phyloP scores from a whole-genome alignment of 2,329 filamentous ascomycete species.

The Sclerotinia nivalis region DNA sequence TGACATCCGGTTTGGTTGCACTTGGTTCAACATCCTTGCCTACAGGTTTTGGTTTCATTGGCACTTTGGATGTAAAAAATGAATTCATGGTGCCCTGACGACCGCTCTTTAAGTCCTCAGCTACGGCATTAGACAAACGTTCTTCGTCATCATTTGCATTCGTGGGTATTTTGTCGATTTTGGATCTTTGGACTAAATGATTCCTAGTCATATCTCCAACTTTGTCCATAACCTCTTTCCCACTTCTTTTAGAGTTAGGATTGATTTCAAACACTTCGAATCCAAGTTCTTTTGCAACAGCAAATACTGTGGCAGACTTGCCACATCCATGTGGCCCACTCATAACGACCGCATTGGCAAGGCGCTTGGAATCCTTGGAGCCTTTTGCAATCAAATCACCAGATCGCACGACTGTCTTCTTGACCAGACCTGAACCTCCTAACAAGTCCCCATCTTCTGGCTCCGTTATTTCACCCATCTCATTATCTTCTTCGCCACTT shows the following conservation, averaged over 20 bases:
- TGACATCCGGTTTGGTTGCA: constrained; percentile 32
- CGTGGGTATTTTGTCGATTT: constrained; percentile 38
- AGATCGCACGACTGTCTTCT: constrained; percentile 57
- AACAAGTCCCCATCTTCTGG: constrained; percentile 50
- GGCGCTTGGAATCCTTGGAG: constrained; percentile 49
- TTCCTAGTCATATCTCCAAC: constrained; percentile 98
- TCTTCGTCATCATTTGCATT: constrained; percentile 42
- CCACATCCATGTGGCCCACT: constrained; percentile 89
- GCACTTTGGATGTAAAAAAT: constrained; percentile 68
- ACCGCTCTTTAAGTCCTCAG: constrained; percentile 62
- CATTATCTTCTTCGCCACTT: constrained; percentile 71
- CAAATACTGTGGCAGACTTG: constrained; percentile 90
- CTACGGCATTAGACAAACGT: constrained; percentile 47
- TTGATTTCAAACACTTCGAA: constrained; percentile 98
- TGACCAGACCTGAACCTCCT: constrained; percentile 44
- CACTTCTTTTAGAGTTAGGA: constrained; percentile 76
- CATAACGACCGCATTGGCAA: constrained; percentile 78
- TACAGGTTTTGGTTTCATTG: constrained; percentile 33
- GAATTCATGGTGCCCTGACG: constrained; percentile 77
- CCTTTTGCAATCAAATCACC: constrained; percentile 42
- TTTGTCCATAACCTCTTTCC: constrained; percentile 85
- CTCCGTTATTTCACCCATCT: constrained; percentile 68
- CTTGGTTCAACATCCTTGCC: constrained; percentile 35
- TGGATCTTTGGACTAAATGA: constrained; percentile 72
- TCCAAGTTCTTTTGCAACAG: constrained; percentile 84